These are phyloP conservation scores for Cochlearia excelsa DNA, from an alignment of 345 rosid genomes.

Conservation along the genomic window DNA sequence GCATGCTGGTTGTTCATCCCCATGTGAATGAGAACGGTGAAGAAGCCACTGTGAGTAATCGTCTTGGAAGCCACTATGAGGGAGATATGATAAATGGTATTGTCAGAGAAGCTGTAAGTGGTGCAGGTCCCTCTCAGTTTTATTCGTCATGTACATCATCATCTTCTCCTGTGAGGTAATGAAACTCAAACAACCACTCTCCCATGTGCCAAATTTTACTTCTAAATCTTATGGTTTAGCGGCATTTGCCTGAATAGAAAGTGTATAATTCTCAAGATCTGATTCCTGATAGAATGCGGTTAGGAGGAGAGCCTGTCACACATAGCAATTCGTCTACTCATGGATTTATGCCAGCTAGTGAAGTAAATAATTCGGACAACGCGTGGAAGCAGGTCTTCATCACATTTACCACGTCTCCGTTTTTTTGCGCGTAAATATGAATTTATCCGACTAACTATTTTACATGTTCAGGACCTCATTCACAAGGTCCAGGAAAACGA, in stretches of 20 bases:
- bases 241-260: background rate
- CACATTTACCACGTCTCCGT: conserved; percentile 25
- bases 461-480: conserved; percentile 51
- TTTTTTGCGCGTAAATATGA: conserved; percentile 14
- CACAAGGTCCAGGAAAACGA: conserved; percentile 65
- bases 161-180: conserved; percentile 58
- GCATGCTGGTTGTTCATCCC: conserved; percentile 41
- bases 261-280: conserved; percentile 24
- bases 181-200: conserved; percentile 21
- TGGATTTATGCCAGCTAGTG: conserved; percentile 55
- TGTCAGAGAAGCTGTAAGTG: conserved; percentile 38
- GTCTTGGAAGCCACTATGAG: conserved; percentile 33
- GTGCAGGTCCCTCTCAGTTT: conserved; percentile 43
- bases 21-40: conserved; percentile 38
- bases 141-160: conserved; percentile 52
- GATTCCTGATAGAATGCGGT: conserved; percentile 47
- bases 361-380: conserved; percentile 47
- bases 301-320: conserved; percentile 51
- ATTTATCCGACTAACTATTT: conserved; percentile 8
- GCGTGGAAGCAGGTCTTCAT: conserved; percentile 73
- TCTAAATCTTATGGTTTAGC: conserved; percentile 17
- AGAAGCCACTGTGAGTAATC: conserved; percentile 38
- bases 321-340: conserved; percentile 42
- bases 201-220: background rate
- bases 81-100: conserved; percentile 45